Conservation (phyloP, 352 stramenopile species). For the Phytophthora sp. region DNA sequence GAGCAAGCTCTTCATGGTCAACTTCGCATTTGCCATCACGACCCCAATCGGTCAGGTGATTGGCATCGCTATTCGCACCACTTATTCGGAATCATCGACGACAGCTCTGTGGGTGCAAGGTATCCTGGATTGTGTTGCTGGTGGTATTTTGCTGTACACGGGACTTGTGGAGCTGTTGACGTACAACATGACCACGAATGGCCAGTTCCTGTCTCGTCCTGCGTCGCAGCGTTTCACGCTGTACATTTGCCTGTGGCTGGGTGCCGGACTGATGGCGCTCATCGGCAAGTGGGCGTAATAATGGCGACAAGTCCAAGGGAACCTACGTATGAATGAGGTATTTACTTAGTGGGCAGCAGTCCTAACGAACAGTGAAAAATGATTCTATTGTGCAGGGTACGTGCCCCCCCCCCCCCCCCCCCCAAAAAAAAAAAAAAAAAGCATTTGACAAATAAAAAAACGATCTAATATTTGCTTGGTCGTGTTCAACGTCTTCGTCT, state of each 20-base stretch:
- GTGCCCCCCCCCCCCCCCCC: too few species aligned
- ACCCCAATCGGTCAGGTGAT: conserved; percentile 61
- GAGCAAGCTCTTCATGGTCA: conserved; percentile 52
- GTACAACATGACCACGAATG: conserved; percentile 76
- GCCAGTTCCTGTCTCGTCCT: conserved; percentile 51
- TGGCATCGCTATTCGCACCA: conserved; percentile 58
- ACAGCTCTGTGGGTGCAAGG: conserved; percentile 67
- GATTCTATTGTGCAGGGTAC: conserved; percentile 2
- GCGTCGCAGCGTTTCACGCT: conserved; percentile 44
- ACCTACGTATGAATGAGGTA: conserved; percentile 22
- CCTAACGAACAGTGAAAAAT: conserved; percentile 2
- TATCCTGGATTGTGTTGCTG: conserved; percentile 68
- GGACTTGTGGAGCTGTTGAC: conserved; percentile 70
- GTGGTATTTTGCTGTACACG: conserved; percentile 75
- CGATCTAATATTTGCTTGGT: neutral
- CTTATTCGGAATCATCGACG: conserved; percentile 55
- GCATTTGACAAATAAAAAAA: conserved; percentile 3
- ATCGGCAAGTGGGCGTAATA: conserved; percentile 74
- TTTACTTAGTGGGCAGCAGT: conserved; percentile 15
- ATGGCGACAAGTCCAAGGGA: neutral
- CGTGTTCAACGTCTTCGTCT: conserved; percentile 1
- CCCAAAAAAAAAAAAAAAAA: too few species aligned
- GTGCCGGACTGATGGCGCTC: conserved; percentile 62
- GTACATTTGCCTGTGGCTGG: conserved; percentile 60
- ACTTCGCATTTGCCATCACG: conserved; percentile 60